phyloP scores from a whole-genome alignment of 371 early-diverging fungal genomes.

The Lichtheimia ornata region DNA sequence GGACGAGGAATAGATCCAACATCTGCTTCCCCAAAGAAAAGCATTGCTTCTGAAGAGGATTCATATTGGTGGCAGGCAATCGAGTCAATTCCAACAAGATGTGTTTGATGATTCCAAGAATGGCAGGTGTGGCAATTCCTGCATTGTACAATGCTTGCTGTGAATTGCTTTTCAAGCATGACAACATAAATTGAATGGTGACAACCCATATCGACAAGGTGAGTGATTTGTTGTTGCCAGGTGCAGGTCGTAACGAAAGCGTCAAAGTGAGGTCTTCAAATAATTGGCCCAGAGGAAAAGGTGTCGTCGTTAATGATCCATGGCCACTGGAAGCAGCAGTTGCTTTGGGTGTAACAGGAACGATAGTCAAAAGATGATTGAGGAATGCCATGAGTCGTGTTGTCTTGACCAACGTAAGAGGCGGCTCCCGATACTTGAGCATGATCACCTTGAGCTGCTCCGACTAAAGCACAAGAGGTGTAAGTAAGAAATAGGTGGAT shows the following conservation, averaged over 20 bases:
- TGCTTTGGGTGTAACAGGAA: constrained; percentile 27
- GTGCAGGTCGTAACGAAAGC: constrained; percentile 24
- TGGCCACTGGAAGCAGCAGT: background rate
- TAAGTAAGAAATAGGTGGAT: too few species aligned
- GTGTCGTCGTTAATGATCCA: background rate
- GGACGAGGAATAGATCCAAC: constrained; percentile 39
- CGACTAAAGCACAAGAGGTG: constrained; percentile 16
- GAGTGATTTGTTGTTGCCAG: constrained; percentile 14
- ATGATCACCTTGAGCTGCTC: constrained; percentile 46
- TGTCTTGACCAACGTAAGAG: constrained; percentile 40
- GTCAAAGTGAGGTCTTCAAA: constrained; percentile 43
- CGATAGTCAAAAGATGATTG: constrained; percentile 31
- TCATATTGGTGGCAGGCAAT: constrained; percentile 28
- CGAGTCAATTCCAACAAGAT: constrained; percentile 41
- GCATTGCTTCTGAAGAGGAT: constrained; percentile 29
- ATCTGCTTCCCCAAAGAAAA: constrained; percentile 40
- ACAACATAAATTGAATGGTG: constrained; percentile 45
- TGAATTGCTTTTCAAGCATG: constrained; percentile 33
- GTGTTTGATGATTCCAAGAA: constrained; percentile 44
- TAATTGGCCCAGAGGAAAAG: constrained; percentile 39
- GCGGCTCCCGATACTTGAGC: constrained; percentile 45
- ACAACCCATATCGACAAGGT: constrained; percentile 37
- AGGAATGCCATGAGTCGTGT: constrained; percentile 41
- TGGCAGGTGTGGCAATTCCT: constrained; percentile 40
- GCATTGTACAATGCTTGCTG: constrained; percentile 32